These are phyloP conservation scores for Rhinocladiella mackenziei DNA, from an alignment of 2,329 filamentous ascomycete species.

Conservation along the genomic window DNA sequence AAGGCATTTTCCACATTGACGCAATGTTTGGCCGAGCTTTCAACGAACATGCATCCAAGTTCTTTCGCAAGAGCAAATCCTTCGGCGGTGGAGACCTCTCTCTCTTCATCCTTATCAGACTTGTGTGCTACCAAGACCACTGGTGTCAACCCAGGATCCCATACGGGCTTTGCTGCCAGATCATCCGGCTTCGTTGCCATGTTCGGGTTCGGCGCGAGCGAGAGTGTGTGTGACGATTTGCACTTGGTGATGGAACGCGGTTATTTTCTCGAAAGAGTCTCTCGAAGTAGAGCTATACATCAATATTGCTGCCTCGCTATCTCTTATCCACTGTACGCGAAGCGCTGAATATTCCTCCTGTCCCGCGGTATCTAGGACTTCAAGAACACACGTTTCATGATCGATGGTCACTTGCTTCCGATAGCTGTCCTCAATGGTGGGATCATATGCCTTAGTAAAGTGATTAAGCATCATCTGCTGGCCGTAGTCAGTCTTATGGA, in stretches of 20 bases:
- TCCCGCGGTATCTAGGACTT: slow-evolving; percentile 91
- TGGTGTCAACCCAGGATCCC: slow-evolving; percentile 70
- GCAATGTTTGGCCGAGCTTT: slow-evolving; percentile 94
- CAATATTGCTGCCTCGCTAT: slow-evolving; percentile 92
- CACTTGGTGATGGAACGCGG: slow-evolving; percentile 93
- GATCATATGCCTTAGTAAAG: slow-evolving; percentile 59
- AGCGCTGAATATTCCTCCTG: slow-evolving; percentile 97
- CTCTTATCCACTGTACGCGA: slow-evolving; percentile 95
- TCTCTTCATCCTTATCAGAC: slow-evolving; percentile 89
- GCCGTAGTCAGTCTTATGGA: no score
- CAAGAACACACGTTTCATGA: slow-evolving; percentile 90
- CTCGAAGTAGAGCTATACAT: slow-evolving; percentile 98
- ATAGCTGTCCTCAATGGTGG: slow-evolving; percentile 65
- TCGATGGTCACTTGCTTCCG: slow-evolving; percentile 77
- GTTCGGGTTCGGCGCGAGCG: no score
- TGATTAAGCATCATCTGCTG: no score
- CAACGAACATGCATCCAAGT: slow-evolving; percentile 90
- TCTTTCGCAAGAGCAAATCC: slow-evolving; percentile 85
- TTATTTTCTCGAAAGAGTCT: slow-evolving; percentile 92
- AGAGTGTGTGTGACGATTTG: slow-evolving; percentile 77
- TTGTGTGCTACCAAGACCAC: slow-evolving; percentile 99
- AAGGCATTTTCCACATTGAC: slow-evolving; percentile 98
- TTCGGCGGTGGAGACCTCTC: slow-evolving; percentile 94
- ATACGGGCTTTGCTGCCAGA: no score
- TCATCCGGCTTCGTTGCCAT: no score